Evolutionary conservation across 768 basidiomycete species (phyloP), one percentile per base, ranked within the genome.

Genomic region (Amanita fuliginea): DNA sequence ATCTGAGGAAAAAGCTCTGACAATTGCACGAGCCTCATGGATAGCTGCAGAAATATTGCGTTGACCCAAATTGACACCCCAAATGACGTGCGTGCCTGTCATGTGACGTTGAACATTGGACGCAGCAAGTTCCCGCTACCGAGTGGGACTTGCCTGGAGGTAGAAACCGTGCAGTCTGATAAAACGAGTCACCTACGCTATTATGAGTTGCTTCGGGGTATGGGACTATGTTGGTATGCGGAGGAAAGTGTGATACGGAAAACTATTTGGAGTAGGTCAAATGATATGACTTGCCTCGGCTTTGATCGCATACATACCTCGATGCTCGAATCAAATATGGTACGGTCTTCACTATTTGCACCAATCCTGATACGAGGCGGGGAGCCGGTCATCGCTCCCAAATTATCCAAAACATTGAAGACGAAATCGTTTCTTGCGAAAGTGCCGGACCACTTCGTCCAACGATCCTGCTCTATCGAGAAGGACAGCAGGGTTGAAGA

Each of bases 381-480:
- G 13, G 61, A 57, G 1, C 80, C 76, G 3, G 78, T 74, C 26
- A 81, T 65, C 33, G 61, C 55, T 21, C 67, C 74, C 50, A 82
- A 59, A 60, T 82, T 82, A 46, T 75, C 65, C 44, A 86, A 67
- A 3, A 74, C 71, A 49, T 78, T 82, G 65, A 69, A 71, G 52
- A 80, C 76, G 63, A 83, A 85, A 14, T 71, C 50, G 56, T 86
- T 84, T 30, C 65, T 67, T 2, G 69, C 62, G 5, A 67, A 69
- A 10, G 63, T 64, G 1, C 84, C 83, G 7, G 64, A 64, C 83
- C 83, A 86, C 53, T 84, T 82, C 6, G 69, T 66, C 81, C 81
- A 85, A 26, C 77, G 67, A 55, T 86, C 83, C 60, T 81, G 76
- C 56, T 84, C 84, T 47, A 85, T 74, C 28, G 82, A 85, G 55